These are phyloP conservation scores for Kwoniella dejecticola DNA, from an alignment of 768 basidiomycete species.

Conservation along the genomic window DNA sequence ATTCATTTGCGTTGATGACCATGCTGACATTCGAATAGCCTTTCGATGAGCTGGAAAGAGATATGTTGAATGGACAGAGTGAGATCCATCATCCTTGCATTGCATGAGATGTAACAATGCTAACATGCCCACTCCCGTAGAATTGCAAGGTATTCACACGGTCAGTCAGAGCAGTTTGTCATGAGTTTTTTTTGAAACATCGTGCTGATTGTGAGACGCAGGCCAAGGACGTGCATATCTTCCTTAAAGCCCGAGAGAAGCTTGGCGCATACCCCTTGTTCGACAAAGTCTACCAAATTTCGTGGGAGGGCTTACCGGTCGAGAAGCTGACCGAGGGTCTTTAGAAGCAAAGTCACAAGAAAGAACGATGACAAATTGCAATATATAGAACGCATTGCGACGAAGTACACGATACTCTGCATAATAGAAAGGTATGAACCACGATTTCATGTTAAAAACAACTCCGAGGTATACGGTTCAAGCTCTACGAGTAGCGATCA, in stretches of 20 bases:
- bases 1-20: too few species aligned
- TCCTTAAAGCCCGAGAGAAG: slow-evolving; percentile 56
- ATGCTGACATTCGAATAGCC: too few species aligned
- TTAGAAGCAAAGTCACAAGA: not conserved
- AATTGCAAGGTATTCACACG: slow-evolving; percentile 58
- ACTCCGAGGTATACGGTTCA: too few species aligned
- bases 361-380: not conserved
- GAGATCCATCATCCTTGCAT: slow-evolving; percentile 12
- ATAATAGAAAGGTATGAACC: slow-evolving; percentile 1
- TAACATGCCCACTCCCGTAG: too few species aligned
- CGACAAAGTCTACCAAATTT: slow-evolving; percentile 54
- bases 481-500: too few species aligned
- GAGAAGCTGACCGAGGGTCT: slow-evolving; percentile 48
- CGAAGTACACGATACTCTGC: slow-evolving; percentile 1
- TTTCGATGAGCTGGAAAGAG: slow-evolving; percentile 58
- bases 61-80: slow-evolving; percentile 59
- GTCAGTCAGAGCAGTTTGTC: slow-evolving; percentile 26
- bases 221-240: slow-evolving; percentile 57
- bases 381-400: not conserved
- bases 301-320: slow-evolving; percentile 50
- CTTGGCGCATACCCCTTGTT: slow-evolving; percentile 59
- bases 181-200: too few species aligned
- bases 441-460: not conserved
- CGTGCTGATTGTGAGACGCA: too few species aligned
- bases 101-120: too few species aligned